phyloP scores from a whole-genome alignment of 2,329 filamentous ascomycete genomes.

The Coniochaeta prunicola region DNA sequence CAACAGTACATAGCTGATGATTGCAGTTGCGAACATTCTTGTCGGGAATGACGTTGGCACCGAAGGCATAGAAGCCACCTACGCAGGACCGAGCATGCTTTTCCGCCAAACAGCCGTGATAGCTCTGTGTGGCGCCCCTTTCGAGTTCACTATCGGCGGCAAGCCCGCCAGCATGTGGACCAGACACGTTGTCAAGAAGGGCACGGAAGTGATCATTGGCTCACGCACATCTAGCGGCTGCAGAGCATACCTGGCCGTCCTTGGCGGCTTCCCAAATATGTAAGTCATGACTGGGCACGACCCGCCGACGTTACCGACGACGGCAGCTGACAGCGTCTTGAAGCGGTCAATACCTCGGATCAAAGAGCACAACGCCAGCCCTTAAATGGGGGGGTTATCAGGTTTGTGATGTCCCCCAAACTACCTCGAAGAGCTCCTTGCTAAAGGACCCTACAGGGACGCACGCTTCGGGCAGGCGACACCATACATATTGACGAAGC shows the following conservation, averaged over 20 bases:
- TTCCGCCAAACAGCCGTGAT: slow-evolving; percentile 48
- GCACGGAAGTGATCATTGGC: slow-evolving; percentile 30
- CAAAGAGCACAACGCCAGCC: too few species aligned
- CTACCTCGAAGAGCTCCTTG: slow-evolving; percentile 46
- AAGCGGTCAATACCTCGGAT: too few species aligned
- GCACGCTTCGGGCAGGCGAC: slow-evolving; percentile 45
- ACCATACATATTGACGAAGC: slow-evolving; percentile 35
- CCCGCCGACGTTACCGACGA: too few species aligned
- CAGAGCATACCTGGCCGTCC: slow-evolving; percentile 50
- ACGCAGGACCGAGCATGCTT: slow-evolving; percentile 49
- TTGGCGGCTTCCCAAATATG: slow-evolving; percentile 29
- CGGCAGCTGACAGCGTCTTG: too few species aligned
- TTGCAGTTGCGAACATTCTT: slow-evolving; percentile 53
- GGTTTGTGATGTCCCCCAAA: too few species aligned
- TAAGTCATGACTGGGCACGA: too few species aligned
- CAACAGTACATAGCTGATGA: too few species aligned
- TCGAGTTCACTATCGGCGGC: slow-evolving; percentile 40
- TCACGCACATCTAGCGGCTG: slow-evolving; percentile 38
- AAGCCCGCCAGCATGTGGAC: slow-evolving; percentile 45
- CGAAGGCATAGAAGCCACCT: slow-evolving; percentile 53
- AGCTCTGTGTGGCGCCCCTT: slow-evolving; percentile 47
- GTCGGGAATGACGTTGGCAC: slow-evolving; percentile 45
- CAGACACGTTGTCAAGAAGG: neutral
- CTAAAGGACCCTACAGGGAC: slow-evolving; percentile 51
- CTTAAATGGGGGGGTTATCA: too few species aligned